Conservation (phyloP, 352 stramenopile genomes). For the Thraustochytrium striatum region DNA sequence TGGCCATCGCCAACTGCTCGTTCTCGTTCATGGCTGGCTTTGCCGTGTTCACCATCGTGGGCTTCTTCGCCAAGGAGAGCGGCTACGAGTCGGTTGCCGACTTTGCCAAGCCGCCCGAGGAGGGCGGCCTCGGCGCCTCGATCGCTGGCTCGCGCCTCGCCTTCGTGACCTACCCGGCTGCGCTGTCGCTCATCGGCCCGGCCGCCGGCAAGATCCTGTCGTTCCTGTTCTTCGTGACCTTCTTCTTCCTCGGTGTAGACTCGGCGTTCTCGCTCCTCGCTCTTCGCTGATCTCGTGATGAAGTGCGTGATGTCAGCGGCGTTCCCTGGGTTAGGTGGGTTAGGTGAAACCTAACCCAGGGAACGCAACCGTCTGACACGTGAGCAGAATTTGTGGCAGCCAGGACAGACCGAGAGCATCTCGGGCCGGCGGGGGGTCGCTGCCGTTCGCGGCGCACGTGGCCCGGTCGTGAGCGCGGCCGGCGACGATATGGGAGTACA, state of each 20-base stretch:
- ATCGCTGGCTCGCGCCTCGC: slow-evolving; percentile 54
- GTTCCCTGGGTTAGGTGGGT: no score
- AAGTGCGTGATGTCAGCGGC: no score
- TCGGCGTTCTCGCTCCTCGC: slow-evolving; percentile 60
- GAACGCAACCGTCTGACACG: no score
- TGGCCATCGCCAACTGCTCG: slow-evolving; percentile 58
- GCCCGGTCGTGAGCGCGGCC: no score
- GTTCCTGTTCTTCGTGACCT: slow-evolving; percentile 60
- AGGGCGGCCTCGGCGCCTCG: neutral
- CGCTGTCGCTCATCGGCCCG: slow-evolving; percentile 54
- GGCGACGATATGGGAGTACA: no score
- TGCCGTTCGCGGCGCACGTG: no score
- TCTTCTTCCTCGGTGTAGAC: slow-evolving; percentile 63
- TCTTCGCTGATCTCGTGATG: no score
- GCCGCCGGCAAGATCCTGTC: slow-evolving; percentile 55
- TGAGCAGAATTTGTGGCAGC: no score
- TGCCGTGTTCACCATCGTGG: slow-evolving; percentile 61
- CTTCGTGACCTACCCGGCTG: slow-evolving; percentile 62
- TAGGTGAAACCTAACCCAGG: no score
- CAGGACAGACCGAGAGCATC: no score
- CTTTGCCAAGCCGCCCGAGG: slow-evolving; percentile 6
- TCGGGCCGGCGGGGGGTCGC: no score
- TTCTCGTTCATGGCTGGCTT: slow-evolving; percentile 63
- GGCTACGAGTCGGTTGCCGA: neutral
- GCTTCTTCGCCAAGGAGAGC: slow-evolving; percentile 28